Conservation (phyloP, 176 grass and related monocot genomes). For the Bonia amplexicaulis region DNA sequence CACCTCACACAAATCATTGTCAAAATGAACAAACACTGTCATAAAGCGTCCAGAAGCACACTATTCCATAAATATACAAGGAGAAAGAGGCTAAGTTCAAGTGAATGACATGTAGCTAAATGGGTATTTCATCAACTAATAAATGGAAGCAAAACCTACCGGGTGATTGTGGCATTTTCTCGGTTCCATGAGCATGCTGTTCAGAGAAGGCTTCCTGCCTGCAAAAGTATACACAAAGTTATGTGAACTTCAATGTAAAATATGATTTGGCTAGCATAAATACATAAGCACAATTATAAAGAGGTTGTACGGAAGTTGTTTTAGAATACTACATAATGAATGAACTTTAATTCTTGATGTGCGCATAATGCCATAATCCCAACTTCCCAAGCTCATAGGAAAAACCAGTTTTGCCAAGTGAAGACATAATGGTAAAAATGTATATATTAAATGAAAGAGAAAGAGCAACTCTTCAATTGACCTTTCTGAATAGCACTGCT, state of each 20-base stretch:
- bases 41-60: not conserved
- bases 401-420: not conserved
- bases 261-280: not conserved
- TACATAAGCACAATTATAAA: not conserved
- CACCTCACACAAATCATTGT: not conserved
- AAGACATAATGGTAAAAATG: not conserved
- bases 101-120: not conserved
- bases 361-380: not conserved
- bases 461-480: slow-evolving; percentile 8
- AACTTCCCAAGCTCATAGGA: not conserved
- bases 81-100: not conserved
- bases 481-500: slow-evolving; percentile 50
- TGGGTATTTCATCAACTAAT: slow-evolving; percentile 1
- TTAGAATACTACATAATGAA: not conserved
- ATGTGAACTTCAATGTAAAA: not conserved
- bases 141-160: slow-evolving; percentile 31
- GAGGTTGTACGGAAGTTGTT: not conserved
- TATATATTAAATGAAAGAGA: not conserved
- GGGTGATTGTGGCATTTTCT: slow-evolving; percentile 72
- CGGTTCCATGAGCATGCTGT: slow-evolving; percentile 45
- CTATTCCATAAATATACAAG: not conserved
- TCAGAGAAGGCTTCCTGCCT: slow-evolving; percentile 65
- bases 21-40: not conserved
- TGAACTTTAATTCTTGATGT: not conserved
- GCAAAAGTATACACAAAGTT: not conserved